Base-by-base conservation (phyloP, 1,284 basidiomycete species). In the Fomitopsis betulina region DNA sequence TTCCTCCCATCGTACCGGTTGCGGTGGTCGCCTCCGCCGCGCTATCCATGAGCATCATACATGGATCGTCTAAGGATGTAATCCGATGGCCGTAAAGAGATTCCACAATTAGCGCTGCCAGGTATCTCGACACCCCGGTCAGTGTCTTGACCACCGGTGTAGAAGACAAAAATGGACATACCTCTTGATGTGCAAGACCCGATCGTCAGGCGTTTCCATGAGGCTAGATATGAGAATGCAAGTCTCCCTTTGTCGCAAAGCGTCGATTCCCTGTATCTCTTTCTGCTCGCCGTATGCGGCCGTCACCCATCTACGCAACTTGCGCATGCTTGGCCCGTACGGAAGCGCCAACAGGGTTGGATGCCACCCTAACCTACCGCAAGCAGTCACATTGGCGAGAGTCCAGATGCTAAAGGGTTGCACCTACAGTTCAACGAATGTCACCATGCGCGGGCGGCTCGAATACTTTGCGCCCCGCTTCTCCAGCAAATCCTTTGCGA, bases 371-470 rank as follows among this genome's bases (percentile, higher is more conserved):
- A 37, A 37, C 13, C 35, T 37, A 12, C 13, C 13, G 35, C 35
- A 45, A n/a, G 42, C 1, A 0, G 12, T 23, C 27, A 25, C 21
- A 9, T 37, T 37, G 19, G 23, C 23, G 9, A 12, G 42, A 27
- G 2, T 5, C 1, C 10, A 45, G 23, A n/a, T 6, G 19, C 1
- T 25, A 10, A 45, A n/a, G 19, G 7, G 42, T 23, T 13, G 9
- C 1, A 37, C 25, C 12, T n/a, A 54, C 53, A 54, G 2, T 23
- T 54, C 53, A 6, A 19, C 38, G 9, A 54, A 21, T 3, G 23
- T 39, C 17, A 33, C 38, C 21, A 45, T 17, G 27, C 43, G 54
- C 21, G 63, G 62, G 2, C 65, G 60, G 7, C 61, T 62, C 15
- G 60, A 59, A 23, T 64, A 63, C 54, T 35, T 51, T 1, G 49